Percentiles rank a stretch among this genome's conserved stretches.
Evolutionary conservation across 2,329 filamentous ascomycete genomes (phyloP).

Genomic region (Aspergillus bombycis): DNA sequence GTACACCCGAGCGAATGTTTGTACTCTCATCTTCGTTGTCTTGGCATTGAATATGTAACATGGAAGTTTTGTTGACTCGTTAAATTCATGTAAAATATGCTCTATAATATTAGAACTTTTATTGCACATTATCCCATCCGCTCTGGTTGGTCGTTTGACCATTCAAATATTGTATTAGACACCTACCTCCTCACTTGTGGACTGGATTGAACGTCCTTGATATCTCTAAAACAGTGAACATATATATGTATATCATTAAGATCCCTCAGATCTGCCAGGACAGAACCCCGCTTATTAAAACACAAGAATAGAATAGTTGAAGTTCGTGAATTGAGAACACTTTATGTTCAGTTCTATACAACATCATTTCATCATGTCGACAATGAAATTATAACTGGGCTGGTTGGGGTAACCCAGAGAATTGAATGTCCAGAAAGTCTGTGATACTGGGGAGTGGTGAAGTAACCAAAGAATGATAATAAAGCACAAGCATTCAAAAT

Average conservation of each 20-base stretch:
- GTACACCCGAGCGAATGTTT: background rate
- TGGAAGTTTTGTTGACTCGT: constrained; percentile 14
- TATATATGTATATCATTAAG: background rate
- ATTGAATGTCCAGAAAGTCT: background rate
- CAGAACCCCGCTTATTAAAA: background rate
- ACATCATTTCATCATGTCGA: constrained; percentile 2
- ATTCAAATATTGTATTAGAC: background rate
- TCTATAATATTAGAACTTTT: constrained; percentile 17
- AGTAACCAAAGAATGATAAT: background rate
- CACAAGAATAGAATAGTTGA: background rate
- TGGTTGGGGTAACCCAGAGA: background rate
- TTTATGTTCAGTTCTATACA: constrained; percentile 13
- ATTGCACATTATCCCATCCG: constrained; percentile 9
- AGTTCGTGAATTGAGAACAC: background rate
- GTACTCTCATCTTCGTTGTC: background rate
- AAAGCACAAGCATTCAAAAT: background rate
- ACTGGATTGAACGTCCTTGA: background rate
- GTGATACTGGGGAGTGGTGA: background rate
- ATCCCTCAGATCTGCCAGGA: background rate
- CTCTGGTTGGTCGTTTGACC: background rate
- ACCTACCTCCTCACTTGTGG: background rate
- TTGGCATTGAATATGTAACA: constrained; percentile 20
- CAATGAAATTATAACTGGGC: background rate
- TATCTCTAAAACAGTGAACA: background rate
- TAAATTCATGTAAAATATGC: constrained; percentile 24